Conservation (phyloP, 768 basidiomycete species). For the Amylocystis lapponica region DNA sequence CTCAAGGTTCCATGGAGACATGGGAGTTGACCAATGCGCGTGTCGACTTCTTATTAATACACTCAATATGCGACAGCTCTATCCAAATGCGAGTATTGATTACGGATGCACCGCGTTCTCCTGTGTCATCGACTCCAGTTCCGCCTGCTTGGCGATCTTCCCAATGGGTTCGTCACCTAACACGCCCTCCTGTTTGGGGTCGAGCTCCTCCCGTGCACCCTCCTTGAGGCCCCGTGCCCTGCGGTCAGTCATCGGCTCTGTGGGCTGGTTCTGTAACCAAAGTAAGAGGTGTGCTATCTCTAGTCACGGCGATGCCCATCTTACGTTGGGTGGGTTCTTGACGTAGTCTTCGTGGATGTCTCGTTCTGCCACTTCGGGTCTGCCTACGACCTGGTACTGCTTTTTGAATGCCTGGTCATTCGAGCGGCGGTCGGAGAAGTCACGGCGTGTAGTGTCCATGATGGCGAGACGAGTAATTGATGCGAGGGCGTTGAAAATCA, state of each 20-base stretch:
- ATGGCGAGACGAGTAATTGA: neutral
- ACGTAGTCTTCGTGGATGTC: slow-evolving; percentile 32
- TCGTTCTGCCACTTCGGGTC: slow-evolving; percentile 20
- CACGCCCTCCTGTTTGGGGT: slow-evolving; percentile 12
- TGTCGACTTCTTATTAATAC: too few species aligned
- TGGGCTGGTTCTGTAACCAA: slow-evolving; percentile 7
- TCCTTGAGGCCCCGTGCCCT: slow-evolving; percentile 18
- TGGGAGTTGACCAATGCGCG: too few species aligned
- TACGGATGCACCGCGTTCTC: slow-evolving; percentile 21
- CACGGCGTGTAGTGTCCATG: slow-evolving; percentile 4
- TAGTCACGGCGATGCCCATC: neutral
- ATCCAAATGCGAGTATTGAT: neutral
- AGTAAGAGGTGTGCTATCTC: neutral
- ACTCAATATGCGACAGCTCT: neutral
- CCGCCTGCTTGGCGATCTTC: slow-evolving; percentile 14
- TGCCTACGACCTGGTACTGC: slow-evolving; percentile 21
- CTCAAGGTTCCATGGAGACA: too few species aligned
- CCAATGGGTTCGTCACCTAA: slow-evolving; percentile 16
- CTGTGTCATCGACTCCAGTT: slow-evolving; percentile 14
- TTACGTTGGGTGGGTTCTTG: slow-evolving; percentile 25
- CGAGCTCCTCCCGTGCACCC: slow-evolving; percentile 12
- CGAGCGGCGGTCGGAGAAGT: slow-evolving; percentile 1
- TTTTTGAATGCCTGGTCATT: slow-evolving; percentile 22
- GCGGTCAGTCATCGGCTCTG: slow-evolving; percentile 5
- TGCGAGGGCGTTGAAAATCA: too few species aligned